A percentile compares a stretch with the other conserved stretches of the same genome.
Conservation (phyloP, 164 flowering plant genomes). For the Berberis thunbergii region DNA sequence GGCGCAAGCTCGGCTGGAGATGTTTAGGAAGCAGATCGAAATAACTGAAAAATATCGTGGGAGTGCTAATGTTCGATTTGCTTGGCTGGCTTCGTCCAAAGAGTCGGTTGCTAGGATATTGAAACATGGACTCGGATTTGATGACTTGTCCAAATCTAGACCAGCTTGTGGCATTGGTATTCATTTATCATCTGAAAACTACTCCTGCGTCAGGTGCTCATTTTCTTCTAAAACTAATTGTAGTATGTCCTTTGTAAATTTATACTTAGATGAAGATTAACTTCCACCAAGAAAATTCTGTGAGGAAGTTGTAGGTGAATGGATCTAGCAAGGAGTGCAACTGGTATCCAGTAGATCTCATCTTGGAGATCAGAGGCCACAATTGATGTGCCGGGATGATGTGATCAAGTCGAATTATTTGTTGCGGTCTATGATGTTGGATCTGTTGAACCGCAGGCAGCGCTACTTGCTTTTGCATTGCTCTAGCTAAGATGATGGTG, state of each 20-base stretch:
- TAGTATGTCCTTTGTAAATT: too few species aligned
- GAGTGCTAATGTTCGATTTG: conserved; percentile 68
- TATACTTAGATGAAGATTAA: too few species aligned
- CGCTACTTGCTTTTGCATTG: neutral
- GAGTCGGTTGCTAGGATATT: conserved; percentile 34
- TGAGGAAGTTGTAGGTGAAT: too few species aligned
- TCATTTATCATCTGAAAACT: conserved; percentile 52
- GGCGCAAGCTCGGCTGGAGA: conserved; percentile 37
- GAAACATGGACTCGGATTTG: conserved; percentile 57
- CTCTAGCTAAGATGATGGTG: too few species aligned
- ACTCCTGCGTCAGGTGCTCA: conserved; percentile 47
- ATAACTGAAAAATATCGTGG: conserved; percentile 54
- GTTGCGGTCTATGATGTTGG: neutral
- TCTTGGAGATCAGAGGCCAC: neutral
- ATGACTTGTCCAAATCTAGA: conserved; percentile 23
- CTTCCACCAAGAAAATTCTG: neutral
- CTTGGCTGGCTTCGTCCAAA: conserved; percentile 72
- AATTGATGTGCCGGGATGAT: neutral
- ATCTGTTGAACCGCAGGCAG: neutral
- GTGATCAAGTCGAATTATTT: neutral
- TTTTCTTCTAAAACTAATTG: neutral
- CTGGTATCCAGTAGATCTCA: neutral
- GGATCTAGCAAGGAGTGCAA: too few species aligned
- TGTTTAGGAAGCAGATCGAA: conserved; percentile 71
- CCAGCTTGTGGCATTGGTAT: conserved; percentile 58